Conservation (phyloP, 257 asterid species). For the Vinca minor region DNA sequence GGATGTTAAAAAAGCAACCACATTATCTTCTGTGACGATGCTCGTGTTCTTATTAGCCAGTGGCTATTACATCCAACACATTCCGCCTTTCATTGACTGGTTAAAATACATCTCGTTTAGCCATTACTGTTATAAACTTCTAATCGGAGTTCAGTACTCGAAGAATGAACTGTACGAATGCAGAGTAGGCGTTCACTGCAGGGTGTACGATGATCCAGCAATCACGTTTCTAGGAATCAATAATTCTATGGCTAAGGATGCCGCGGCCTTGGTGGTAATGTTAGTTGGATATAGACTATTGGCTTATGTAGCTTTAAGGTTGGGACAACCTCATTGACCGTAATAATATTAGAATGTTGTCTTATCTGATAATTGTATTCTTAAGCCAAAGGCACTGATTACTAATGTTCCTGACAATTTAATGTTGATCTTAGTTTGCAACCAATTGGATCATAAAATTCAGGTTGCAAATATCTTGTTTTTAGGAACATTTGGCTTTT, state of each 20-base stretch:
- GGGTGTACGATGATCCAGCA: constrained; percentile 55
- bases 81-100: constrained; percentile 60
- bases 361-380: no score
- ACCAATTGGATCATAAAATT: no score
- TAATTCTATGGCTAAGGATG: constrained; percentile 43
- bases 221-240: constrained; percentile 54
- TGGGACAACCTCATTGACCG: constrained; percentile 37
- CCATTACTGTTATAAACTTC: constrained; percentile 62
- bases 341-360: not conserved
- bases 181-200: constrained; percentile 35
- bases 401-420: no score
- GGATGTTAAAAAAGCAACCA: constrained; percentile 69
- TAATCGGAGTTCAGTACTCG: constrained; percentile 61
- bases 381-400: constrained; percentile 8
- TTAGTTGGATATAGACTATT: constrained; percentile 61
- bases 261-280: constrained; percentile 57
- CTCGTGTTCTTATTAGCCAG: constrained; percentile 61
- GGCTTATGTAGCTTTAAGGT: constrained; percentile 74
- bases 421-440: no score
- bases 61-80: constrained; percentile 77
- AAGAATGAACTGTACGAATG: constrained; percentile 49
- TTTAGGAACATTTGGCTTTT: no score
- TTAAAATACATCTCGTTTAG: constrained; percentile 62
- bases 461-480: no score
- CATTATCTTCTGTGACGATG: constrained; percentile 62